phyloP scores from a whole-genome alignment of 169 alveolate genomes.

The Cyclospora cayetanensis region DNA sequence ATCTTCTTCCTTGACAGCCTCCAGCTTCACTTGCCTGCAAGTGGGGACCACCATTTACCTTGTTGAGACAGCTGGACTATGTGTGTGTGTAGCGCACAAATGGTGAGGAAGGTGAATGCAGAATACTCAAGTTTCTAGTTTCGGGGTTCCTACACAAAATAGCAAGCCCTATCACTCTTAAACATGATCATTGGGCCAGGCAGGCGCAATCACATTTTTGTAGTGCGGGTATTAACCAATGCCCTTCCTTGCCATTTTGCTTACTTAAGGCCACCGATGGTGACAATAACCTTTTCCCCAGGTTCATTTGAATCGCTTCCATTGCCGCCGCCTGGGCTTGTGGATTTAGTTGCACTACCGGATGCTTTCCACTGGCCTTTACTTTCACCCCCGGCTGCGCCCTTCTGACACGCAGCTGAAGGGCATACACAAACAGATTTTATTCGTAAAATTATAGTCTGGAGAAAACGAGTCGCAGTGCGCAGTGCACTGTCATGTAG shows the following conservation, averaged over 20 bases:
- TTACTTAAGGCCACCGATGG: conserved; percentile 42
- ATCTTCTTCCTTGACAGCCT: conserved; percentile 29
- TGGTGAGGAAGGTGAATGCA: background rate
- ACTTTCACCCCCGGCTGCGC: background rate
- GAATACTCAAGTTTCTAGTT: background rate
- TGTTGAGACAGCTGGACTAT: background rate
- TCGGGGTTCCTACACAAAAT: no score
- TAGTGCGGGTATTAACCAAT: no score
- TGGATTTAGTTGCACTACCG: background rate
- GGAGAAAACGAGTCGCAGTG: background rate
- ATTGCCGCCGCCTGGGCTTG: background rate
- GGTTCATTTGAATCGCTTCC: conserved; percentile 11
- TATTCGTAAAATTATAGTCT: no score
- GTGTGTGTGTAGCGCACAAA: background rate
- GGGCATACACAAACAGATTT: no score
- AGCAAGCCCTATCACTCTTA: no score
- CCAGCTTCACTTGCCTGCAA: conserved; percentile 36
- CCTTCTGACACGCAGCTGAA: conserved; percentile 27
- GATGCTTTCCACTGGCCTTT: conserved; percentile 9
- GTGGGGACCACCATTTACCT: background rate
- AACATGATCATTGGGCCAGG: no score
- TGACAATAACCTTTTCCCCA: conserved; percentile 24
- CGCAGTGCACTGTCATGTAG: background rate
- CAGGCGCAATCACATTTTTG: no score
- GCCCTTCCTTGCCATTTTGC: no score